phyloP scores from a whole-genome alignment of 805 yeast species.

The Candida ponderosae region DNA sequence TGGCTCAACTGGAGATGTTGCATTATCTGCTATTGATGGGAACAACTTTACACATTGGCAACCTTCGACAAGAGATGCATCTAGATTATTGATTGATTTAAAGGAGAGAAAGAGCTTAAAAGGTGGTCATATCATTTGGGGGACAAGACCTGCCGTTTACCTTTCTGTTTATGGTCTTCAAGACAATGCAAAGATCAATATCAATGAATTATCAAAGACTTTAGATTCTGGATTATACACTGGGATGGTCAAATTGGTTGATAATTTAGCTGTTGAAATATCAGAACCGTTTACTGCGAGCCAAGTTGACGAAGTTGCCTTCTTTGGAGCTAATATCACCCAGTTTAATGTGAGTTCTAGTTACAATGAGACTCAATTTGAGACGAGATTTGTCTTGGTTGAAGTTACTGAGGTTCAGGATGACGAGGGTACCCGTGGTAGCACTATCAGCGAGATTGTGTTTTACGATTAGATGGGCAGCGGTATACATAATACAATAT shows the following conservation, averaged over 20 bases:
- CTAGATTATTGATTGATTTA: constrained; percentile 50
- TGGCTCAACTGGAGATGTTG: constrained; percentile 62
- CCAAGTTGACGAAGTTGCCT: constrained; percentile 26
- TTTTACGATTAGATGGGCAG: constrained; percentile 6
- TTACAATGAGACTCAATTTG: constrained; percentile 11
- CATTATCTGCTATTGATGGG: constrained; percentile 61
- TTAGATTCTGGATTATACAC: constrained; percentile 9
- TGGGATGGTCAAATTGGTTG: constrained; percentile 16
- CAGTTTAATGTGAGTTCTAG: constrained; percentile 22
- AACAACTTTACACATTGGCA: constrained; percentile 73
- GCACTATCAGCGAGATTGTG: constrained; percentile 38
- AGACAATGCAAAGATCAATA: constrained; percentile 16
- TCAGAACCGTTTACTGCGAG: constrained; percentile 40
- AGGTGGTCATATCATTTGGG: constrained; percentile 56
- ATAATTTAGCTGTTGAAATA: constrained; percentile 32
- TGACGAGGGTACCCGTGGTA: constrained; percentile 35
- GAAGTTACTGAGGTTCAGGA: constrained; percentile 45
- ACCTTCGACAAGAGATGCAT: constrained; percentile 34
- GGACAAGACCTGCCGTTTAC: constrained; percentile 47
- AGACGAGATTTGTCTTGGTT: constrained; percentile 40
- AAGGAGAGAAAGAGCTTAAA: constrained; percentile 30
- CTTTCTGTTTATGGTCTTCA: constrained; percentile 31
- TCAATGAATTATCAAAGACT: constrained; percentile 25
- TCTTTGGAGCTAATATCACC: constrained; percentile 42
- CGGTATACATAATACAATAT: too few species aligned